Base-by-base conservation (phyloP, 2,329 filamentous ascomycete species). In the Fusarium liriodendri region DNA sequence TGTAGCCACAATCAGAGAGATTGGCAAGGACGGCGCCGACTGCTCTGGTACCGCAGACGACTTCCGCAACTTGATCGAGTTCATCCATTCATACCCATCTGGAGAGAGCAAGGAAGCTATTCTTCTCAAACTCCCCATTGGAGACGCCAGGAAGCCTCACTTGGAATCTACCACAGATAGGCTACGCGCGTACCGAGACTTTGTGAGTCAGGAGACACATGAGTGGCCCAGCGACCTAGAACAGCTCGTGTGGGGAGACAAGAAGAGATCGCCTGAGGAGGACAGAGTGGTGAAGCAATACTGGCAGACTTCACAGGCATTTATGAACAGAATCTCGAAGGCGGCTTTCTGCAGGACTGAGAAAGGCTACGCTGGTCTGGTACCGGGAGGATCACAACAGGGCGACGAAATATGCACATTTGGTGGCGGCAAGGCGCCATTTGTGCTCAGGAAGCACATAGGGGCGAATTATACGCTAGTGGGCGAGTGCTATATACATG, bases 401-500 rank as follows among this genome's bases (percentile, higher is more conserved):
- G 27, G 59, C 1, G 40, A 62, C 5, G 25, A 62, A 32, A 47
- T 50, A 22, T 47, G 25, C n/a, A 2, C 16, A 5, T 32, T 32
- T 9, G 22, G n/a, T 5, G 59, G 40, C 0, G 20, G 40, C 6
- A 32, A 33, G 29, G 20, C 38, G 1, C 59, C 29, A 2, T 62
- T 35, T 5, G 40, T 62, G 7, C 22, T 62, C 11, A 27, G 59
- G 6, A 27, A 11, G 4, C 27, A 8, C 10, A 11, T 14, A 0
- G 29, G 40, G 2, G 13, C 4, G 13, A 14, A n/a, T 4, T 62
- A 11, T 50, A 14, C 29, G 9, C 22, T 62, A 2, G 18, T 52
- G 3, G 59, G 59, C 6, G 59, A 62, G 9, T 47, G 38, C 4
- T 62, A 62, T 14, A 29, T 62, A 2, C 29, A 62, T 35, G 59